Evolutionary conservation across 2,329 filamentous ascomycete species (phyloP).

Genomic region (Xylariaceae sp.): DNA sequence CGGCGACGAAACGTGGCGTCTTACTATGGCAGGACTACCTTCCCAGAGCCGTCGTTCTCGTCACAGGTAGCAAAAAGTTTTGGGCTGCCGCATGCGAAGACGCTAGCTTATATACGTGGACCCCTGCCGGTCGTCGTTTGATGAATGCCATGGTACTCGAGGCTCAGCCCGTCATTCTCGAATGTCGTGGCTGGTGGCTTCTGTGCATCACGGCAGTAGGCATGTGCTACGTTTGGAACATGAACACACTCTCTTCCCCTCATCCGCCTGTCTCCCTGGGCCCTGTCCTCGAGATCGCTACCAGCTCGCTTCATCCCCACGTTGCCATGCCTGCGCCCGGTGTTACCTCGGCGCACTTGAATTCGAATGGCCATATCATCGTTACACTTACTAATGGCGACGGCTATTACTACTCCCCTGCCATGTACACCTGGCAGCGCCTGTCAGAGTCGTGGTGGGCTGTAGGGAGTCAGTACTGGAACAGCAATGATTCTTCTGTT

Average conservation of each 20-base stretch:
- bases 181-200: slow-evolving; percentile 83
- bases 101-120: slow-evolving; percentile 85
- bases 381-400: slow-evolving; percentile 94
- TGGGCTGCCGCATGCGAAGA: slow-evolving; percentile 95
- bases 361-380: slow-evolving; percentile 77
- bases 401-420: slow-evolving; percentile 81
- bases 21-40: slow-evolving; percentile 92
- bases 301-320: slow-evolving; percentile 71
- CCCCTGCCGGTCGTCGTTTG: slow-evolving; percentile 79
- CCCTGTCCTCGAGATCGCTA: slow-evolving; percentile 81
- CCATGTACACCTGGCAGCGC: slow-evolving; percentile 87
- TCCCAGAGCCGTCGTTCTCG: slow-evolving; percentile 77
- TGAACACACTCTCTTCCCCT: slow-evolving; percentile 73
- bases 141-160: slow-evolving; percentile 83
- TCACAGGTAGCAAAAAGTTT: slow-evolving; percentile 84
- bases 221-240: slow-evolving; percentile 89
- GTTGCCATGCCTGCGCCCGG: slow-evolving; percentile 71
- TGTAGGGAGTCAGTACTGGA: slow-evolving; percentile 97
- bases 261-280: slow-evolving; percentile 87
- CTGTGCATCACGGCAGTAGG: slow-evolving; percentile 85
- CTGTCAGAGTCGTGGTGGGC: slow-evolving; percentile 99
- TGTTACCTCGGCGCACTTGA: slow-evolving; percentile 85
- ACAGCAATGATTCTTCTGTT: slow-evolving; percentile 87
- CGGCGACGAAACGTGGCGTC: slow-evolving; percentile 72
- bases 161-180: slow-evolving; percentile 88